phyloP scores from a whole-genome alignment of 768 basidiomycete genomes.

The Amanita muscaria region DNA sequence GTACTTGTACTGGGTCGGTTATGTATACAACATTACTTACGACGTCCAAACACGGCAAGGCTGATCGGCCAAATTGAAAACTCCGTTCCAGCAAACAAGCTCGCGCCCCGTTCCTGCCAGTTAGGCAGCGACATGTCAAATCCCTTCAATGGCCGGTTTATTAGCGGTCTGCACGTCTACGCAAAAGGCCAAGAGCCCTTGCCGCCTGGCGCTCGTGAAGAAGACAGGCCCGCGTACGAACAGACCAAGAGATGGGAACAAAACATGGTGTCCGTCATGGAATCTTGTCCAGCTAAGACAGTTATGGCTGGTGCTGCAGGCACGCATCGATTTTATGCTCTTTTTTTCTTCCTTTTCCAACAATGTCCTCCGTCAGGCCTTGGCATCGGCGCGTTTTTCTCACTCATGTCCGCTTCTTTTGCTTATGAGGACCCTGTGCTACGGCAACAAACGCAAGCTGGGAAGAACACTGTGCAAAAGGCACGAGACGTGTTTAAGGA shows the following conservation, averaged over 20 bases:
- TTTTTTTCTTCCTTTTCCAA: constrained; percentile 7
- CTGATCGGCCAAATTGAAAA: neutral
- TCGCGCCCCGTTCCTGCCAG: neutral
- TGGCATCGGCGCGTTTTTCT: constrained; percentile 90
- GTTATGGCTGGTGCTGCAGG: constrained; percentile 76
- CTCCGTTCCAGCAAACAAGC: neutral
- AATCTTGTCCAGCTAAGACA: constrained; percentile 82
- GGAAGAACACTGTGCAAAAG: constrained; percentile 62
- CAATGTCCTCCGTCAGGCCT: constrained; percentile 48
- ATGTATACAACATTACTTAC: no score
- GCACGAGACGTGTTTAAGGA: constrained; percentile 82
- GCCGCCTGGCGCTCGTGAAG: constrained; percentile 75
- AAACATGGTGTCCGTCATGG: constrained; percentile 64
- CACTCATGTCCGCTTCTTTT: constrained; percentile 92
- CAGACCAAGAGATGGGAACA: constrained; percentile 74
- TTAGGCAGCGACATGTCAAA: constrained; percentile 6
- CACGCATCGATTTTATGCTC: constrained; percentile 27
- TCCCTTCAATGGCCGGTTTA: constrained; percentile 14
- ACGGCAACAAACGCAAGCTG: constrained; percentile 49
- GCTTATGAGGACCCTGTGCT: constrained; percentile 90
- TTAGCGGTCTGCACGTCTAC: constrained; percentile 63
- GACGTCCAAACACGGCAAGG: neutral
- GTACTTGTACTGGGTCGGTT: no score
- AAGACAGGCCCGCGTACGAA: constrained; percentile 58
- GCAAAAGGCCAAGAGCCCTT: constrained; percentile 82